Percentiles rank a stretch among this genome's conserved stretches.
Conservation (phyloP, 2,329 filamentous ascomycete genomes). For the Alternaria sp. region DNA sequence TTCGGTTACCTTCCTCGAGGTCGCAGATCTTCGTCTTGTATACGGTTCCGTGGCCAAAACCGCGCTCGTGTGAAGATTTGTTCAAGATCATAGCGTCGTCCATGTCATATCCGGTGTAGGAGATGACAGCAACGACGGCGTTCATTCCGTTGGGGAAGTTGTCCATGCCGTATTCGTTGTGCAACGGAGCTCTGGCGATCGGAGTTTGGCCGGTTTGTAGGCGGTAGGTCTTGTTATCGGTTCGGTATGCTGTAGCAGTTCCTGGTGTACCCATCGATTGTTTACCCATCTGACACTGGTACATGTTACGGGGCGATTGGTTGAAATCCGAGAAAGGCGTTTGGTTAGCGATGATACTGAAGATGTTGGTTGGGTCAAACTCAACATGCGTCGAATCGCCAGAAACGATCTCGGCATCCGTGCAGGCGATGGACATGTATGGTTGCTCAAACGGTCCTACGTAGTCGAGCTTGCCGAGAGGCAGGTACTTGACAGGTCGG, state of each 20-base stretch:
- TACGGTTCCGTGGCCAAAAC: conserved; percentile 93
- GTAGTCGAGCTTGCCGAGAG: conserved; percentile 82
- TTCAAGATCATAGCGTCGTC: conserved; percentile 99
- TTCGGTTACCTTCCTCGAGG: conserved; percentile 77
- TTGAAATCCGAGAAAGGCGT: conserved; percentile 99
- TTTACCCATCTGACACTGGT: conserved; percentile 83
- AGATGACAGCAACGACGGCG: conserved; percentile 94
- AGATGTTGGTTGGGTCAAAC: conserved; percentile 91
- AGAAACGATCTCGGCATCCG: conserved; percentile 85
- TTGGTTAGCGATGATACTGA: conserved; percentile 98
- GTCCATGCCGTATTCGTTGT: conserved; percentile 96
- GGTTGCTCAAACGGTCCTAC: conserved; percentile 95
- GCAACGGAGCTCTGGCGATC: conserved; percentile 86
- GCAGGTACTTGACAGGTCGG: conserved; percentile 88
- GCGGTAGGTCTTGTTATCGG: conserved; percentile 96
- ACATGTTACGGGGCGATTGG: conserved; percentile 98
- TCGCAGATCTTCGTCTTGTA: conserved; percentile 97
- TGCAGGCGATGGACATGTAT: conserved; percentile 96
- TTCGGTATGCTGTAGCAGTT: conserved; percentile 81
- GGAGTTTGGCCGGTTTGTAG: conserved; percentile 96
- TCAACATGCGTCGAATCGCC: conserved; percentile 93
- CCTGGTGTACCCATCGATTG: conserved; percentile 98
- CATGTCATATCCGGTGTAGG: conserved; percentile 99
- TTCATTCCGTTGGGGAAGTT: conserved; percentile 98
- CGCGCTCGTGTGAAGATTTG: conserved; percentile 94